Evolutionary conservation across 2,329 filamentous ascomycete species (phyloP).

Genomic region (Diaporthe citriasiana): DNA sequence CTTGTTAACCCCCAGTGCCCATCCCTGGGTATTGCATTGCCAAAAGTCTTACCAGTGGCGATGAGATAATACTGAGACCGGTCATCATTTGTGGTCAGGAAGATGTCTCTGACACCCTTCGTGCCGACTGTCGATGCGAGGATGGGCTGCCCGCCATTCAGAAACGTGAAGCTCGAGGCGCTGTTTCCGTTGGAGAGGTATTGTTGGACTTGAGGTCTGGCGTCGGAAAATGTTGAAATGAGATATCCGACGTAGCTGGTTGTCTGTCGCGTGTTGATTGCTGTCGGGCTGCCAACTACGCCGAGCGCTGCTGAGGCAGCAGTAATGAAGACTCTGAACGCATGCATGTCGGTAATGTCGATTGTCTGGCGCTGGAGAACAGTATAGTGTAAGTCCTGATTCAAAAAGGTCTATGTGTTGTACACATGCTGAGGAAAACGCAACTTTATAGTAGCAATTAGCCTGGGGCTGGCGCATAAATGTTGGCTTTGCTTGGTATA

Average conservation of each 20-base stretch:
- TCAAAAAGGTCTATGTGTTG: not conserved
- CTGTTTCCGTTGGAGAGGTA: conserved; percentile 52
- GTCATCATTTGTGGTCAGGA: conserved; percentile 51
- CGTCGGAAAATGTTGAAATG: conserved; percentile 54
- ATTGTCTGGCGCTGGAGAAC: not conserved
- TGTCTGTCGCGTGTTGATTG: conserved; percentile 6
- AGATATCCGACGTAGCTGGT: conserved; percentile 52
- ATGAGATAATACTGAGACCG: conserved; percentile 54
- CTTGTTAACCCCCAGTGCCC: not conserved
- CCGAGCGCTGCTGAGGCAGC: conserved; percentile 16
- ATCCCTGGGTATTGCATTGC: too few relatives aligned
- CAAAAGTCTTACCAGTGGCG: conserved; percentile 46
- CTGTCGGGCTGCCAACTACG: not conserved
- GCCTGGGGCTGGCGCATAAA: not conserved
- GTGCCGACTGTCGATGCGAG: conserved; percentile 53
- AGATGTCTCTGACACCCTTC: conserved; percentile 53
- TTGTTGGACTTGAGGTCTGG: conserved; percentile 51
- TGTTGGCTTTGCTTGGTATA: not conserved
- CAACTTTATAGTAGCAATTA: not conserved
- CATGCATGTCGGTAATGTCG: not conserved
- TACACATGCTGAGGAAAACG: not conserved
- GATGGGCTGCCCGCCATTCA: conserved; percentile 52
- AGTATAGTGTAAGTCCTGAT: not conserved
- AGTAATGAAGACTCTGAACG: not conserved
- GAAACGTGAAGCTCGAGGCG: conserved; percentile 50